Conservation (phyloP, 129 eudicot species). For the Helichrysum umbraculigerum region DNA sequence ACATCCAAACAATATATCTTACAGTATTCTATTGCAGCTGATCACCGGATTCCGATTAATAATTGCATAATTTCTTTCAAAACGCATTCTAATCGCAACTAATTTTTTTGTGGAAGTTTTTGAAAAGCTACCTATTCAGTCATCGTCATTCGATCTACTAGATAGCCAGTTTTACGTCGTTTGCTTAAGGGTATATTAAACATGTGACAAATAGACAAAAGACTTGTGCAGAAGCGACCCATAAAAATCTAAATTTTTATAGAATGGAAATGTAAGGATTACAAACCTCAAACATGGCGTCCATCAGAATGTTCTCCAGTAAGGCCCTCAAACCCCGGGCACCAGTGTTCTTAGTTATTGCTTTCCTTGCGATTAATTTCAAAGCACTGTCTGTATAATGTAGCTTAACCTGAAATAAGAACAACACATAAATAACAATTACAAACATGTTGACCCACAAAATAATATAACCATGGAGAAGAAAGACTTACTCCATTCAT, state of each 20-base stretch:
- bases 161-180: slow-evolving; percentile 2
- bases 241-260: background rate
- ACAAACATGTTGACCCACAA: slow-evolving; percentile 9
- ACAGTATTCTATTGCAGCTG: background rate
- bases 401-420: slow-evolving; percentile 61
- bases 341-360: slow-evolving; percentile 87
- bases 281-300: slow-evolving; percentile 95
- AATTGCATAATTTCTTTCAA: background rate
- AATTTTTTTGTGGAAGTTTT: background rate
- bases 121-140: background rate
- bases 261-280: background rate
- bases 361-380: slow-evolving; percentile 81
- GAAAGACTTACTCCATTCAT: slow-evolving; percentile 73
- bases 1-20: background rate
- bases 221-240: background rate
- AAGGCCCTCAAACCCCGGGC: slow-evolving; percentile 94
- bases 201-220: background rate
- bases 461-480: background rate
- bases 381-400: slow-evolving; percentile 85
- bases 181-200: background rate
- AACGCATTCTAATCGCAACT: background rate
- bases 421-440: background rate
- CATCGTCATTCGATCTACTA: background rate
- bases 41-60: background rate
- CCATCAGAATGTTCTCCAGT: slow-evolving; percentile 89